Percentiles rank a stretch among this genome's conserved stretches.
phyloP scores from a whole-genome alignment of 2,329 filamentous ascomycete species.

The Fusarium equiseti region DNA sequence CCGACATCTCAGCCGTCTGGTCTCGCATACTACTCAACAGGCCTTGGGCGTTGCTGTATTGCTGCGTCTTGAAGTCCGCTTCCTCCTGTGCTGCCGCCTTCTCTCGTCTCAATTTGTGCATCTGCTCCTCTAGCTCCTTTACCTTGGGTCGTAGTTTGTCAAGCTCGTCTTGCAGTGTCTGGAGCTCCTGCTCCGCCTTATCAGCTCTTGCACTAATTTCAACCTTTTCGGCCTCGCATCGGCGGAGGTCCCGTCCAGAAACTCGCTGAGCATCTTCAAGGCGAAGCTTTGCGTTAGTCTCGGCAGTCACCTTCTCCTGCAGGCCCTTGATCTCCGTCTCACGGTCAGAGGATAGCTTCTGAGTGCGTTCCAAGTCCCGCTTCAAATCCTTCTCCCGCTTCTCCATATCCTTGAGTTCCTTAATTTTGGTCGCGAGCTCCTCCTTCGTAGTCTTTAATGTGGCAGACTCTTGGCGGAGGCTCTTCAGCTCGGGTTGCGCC shows the following conservation, averaged over 20 bases:
- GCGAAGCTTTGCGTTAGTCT: slow-evolving; percentile 76
- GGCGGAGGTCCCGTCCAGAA: slow-evolving; percentile 81
- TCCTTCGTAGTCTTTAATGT: slow-evolving; percentile 80
- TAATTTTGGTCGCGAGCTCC: slow-evolving; percentile 70
- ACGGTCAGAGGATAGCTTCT: slow-evolving; percentile 77
- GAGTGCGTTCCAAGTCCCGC: slow-evolving; percentile 76
- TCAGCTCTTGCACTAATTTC: slow-evolving; percentile 81
- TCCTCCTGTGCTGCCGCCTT: slow-evolving; percentile 79
- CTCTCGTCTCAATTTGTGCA: slow-evolving; percentile 76
- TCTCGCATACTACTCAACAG: slow-evolving; percentile 93
- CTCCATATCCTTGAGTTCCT: slow-evolving; percentile 81
- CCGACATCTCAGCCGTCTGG: slow-evolving; percentile 86
- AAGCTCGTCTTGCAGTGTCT: slow-evolving; percentile 78
- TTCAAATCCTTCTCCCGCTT: slow-evolving; percentile 84
- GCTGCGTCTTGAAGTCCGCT: slow-evolving; percentile 83
- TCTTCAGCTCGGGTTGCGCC: slow-evolving; percentile 86
- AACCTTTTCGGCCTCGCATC: slow-evolving; percentile 81
- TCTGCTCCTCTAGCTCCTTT: slow-evolving; percentile 78
- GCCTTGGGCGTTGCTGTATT: slow-evolving; percentile 87
- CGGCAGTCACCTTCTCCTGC: slow-evolving; percentile 81
- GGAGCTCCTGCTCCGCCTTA: slow-evolving; percentile 76
- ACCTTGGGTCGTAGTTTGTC: slow-evolving; percentile 72
- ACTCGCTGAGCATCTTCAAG: slow-evolving; percentile 84
- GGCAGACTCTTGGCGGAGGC: slow-evolving; percentile 79
- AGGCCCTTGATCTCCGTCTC: slow-evolving; percentile 82